Base-by-base conservation (phyloP, 192 early-diverging fungal species). In the Oehlia diaphana region DNA sequence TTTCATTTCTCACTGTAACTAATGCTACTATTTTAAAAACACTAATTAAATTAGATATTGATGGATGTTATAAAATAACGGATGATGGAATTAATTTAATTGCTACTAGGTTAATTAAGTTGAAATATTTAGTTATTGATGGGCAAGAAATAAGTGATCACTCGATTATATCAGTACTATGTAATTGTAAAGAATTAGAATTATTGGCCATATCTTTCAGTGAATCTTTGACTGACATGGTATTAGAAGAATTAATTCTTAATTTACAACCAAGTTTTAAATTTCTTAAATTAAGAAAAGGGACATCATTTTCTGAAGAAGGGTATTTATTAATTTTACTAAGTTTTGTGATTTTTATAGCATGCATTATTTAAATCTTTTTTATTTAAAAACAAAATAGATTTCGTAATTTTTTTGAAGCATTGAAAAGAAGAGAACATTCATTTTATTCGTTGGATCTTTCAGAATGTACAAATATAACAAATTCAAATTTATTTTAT, bases 141-240 rank as follows among this genome's bases (percentile, higher is more conserved):
- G 73, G 73, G 9, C 50, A 75, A 75, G 73, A 49, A 63, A 75
- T 75, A n/a, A 35, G n/a, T 39, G 58, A 75, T 63, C 0, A 2
- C 19, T 37, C 73, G 7, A 5, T 75, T 10, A n/a, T 63, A n/a
- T 16, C 19, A n/a, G 21, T 75, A 33, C 39, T 75, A 58, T 19
- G 21, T 16, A 58, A 75, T 63, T 75, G 73, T 35, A 39, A 23
- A 37, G 28, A 63, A 21, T 63, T 75, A 47, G 44, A 19, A 39
- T 75, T 75, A 63, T 75, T 75, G 9, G 61, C 73, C 14, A 63
- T 75, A 33, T 75, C 73, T 31, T 75, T 75, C 63, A 63, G 73
- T 63, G 73, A 75, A 1, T 23, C 8, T 19, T 75, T 75, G 16
- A 63, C 73, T 63, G 73, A 75, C n/a, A 63, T 28, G 3, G 19